Evolutionary conservation across 441 rosid genomes (phyloP), one percentile per base, ranked within the genome.

Genomic region (Theobroma grandiflorum): DNA sequence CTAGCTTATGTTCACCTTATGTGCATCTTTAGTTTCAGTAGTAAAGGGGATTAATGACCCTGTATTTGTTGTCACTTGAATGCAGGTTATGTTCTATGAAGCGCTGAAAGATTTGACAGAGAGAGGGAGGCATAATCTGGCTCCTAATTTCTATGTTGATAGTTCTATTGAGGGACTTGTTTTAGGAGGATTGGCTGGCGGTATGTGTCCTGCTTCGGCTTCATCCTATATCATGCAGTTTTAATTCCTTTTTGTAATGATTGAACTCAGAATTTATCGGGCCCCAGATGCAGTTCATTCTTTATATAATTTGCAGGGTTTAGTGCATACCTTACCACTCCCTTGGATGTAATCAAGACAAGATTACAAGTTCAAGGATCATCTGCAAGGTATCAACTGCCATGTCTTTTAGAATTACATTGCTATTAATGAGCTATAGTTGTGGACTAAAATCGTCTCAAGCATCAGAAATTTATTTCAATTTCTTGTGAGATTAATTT

Each of bases 331-430:
- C 89, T 96, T 22, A 96, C 99, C 64, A 96, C 97, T 82, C 99
- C 99, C 61, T 78, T 96, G 78, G 99, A 96, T 84, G 94, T 96
- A 65, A 82, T 96, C 67, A 96, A 96, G 90, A 96, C 99, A 82
- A 93, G 99, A 85, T 80, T 96, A 81, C 99, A 96, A 86, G 98
- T 96, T 43, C 99, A 96, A 81, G 99, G 99, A 81, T 78, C 95
- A 63, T 79, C 90, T 4, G 57, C 89, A 81, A 94, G 97, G 99
- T 94, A 90, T 75, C 61, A 76, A 70, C 68, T 35, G 26, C 52
- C 38, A 4, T 35, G 7, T 49, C 35, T 38, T 38, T 15, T 66
- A 42, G 42, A 20, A 8, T 70, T 10, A 49, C 74, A 70, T 20
- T 57, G 9, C 26, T 22, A 6, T 38, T 20, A 40, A 74, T 58